Evolutionary conservation across 805 yeast species (phyloP), one percentile per base, ranked within the genome.

Genomic region (Cephaloascus fragrans): DNA sequence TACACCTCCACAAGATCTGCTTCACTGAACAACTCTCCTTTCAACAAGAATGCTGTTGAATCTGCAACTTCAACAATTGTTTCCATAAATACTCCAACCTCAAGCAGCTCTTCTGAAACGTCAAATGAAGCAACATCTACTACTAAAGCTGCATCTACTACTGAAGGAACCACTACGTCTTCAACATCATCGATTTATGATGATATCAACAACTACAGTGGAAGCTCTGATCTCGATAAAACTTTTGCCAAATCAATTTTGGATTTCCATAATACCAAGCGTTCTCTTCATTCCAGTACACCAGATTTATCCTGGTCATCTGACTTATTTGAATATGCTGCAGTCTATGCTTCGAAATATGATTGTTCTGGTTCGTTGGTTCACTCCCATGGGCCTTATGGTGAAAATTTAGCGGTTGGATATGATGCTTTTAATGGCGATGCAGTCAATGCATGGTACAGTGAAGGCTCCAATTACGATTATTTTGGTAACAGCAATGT

Each of bases 381-480:
- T 35, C 71, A 65, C 49, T 63, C 69, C 3, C 44, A 43, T 18
- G 69, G 69, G 8, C 68, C 69, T 19, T 65, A 63, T 51, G 71
- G 71, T 42, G 71, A 65, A 47, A 65, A 65, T 54, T 58, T 65
- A 42, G 69, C 69, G 32, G 69, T 64, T 26, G 70, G 70, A 28
- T 61, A 56, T 45, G 42, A 50, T 26, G 51, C 60, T 2, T 40
- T 34, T 16, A 69, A 68, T 12, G 28, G 12, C 12, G 28, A 12
- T 23, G 28, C 28, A 8, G 65, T 61, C 10, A 61, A 57, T 36
- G 67, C 67, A 9, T 65, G 71, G 71, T 65, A 65, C 52, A 49
- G 54, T 39, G 71, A 65, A 49, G 64, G 64, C 38, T 19, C 37
- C 2, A 17, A 26, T 6, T 65, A 65, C 52, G 45, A 61, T 48